phyloP scores from a whole-genome alignment of 345 rosid genomes.

The Pistacia integerrima region DNA sequence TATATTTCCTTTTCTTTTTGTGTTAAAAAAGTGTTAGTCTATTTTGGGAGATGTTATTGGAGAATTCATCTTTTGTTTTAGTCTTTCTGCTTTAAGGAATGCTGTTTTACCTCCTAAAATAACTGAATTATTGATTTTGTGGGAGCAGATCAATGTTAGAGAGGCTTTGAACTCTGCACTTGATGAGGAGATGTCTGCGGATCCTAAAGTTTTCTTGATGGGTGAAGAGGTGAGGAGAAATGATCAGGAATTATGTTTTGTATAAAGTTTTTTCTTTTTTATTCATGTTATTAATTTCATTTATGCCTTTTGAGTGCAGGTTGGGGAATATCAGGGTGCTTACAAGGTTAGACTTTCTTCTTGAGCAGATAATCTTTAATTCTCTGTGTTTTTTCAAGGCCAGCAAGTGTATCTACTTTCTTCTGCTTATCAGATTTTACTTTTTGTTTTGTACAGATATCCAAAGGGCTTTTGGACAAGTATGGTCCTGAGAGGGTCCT shows the following conservation, averaged over 20 bases:
- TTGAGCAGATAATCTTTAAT: conserved; percentile 9
- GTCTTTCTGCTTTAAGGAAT: background rate
- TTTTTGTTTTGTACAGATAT: conserved; percentile 23
- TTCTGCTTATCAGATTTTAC: conserved; percentile 11
- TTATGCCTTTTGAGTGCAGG: conserved; percentile 47
- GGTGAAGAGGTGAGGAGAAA: conserved; percentile 80
- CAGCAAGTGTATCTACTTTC: background rate
- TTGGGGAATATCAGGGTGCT: conserved; percentile 99
- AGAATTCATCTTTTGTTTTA: background rate
- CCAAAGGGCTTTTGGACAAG: conserved; percentile 83
- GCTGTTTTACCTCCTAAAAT: background rate
- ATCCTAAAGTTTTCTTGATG: conserved; percentile 85
- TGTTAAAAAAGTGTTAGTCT: background rate
- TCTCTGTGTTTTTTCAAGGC: conserved; percentile 4
- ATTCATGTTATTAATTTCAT: conserved; percentile 8
- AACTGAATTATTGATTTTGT: background rate
- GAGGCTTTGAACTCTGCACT: conserved; percentile 87
- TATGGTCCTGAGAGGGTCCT: conserved; percentile 93
- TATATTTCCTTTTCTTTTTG: background rate
- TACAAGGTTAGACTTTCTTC: conserved; percentile 67
- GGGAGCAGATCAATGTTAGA: conserved; percentile 60
- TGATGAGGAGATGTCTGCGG: conserved; percentile 96
- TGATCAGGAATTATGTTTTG: background rate
- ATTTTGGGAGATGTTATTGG: background rate
- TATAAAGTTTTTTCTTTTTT: background rate